These are phyloP conservation scores for Neopestalotiopsis sp. DNA, from an alignment of 2,329 filamentous ascomycete genomes.

Conservation along the genomic window DNA sequence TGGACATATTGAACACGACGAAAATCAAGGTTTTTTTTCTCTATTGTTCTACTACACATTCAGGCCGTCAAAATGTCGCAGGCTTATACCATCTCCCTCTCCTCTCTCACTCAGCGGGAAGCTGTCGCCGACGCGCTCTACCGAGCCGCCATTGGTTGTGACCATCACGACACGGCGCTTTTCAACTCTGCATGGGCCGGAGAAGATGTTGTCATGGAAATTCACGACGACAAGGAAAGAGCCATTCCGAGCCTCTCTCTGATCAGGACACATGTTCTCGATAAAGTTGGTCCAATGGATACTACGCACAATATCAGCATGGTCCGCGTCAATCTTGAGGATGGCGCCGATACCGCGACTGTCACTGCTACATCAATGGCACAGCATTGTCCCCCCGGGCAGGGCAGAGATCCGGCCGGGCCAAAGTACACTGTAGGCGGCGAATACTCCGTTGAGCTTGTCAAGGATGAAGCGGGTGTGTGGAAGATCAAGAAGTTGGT, in stretches of 20 bases:
- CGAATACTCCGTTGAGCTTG: constrained; percentile 4
- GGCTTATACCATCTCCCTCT: neutral
- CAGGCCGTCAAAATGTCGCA: neutral
- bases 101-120: neutral
- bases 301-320: constrained; percentile 5
- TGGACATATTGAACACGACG: neutral
- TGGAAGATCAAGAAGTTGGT: constrained; percentile 7
- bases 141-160: constrained; percentile 5
- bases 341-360: neutral
- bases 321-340: constrained; percentile 5
- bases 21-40: neutral
- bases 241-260: neutral
- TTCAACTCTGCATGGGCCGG: constrained; percentile 6
- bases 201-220: constrained; percentile 8
- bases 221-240: constrained; percentile 4
- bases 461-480: constrained; percentile 3
- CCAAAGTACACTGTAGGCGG: constrained; percentile 1
- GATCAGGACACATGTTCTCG: neutral
- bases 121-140: neutral
- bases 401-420: neutral
- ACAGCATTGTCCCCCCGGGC: neutral
- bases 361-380: constrained; percentile 3
- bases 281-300: constrained; percentile 8
- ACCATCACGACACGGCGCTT: neutral
- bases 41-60: neutral